Base-by-base conservation (phyloP, 2,329 filamentous ascomycete genomes). In the Ascochyta pisi region DNA sequence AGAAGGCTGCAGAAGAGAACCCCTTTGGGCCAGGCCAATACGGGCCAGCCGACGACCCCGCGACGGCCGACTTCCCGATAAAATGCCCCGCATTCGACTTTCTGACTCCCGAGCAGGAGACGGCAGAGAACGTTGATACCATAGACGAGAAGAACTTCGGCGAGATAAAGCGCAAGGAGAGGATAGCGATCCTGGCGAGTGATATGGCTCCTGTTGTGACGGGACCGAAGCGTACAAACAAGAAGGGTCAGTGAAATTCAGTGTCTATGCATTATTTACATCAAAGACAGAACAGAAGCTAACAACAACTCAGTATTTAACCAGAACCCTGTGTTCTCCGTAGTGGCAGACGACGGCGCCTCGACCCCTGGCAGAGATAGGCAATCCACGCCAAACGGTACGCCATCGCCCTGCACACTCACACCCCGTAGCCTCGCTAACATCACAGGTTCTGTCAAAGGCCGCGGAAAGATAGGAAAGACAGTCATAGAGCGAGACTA, bases 1-100 rank as follows among this genome's bases (percentile, higher is more conserved):
- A 89, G 65, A 91, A 96, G 68, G 92, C 91, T 52, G 94, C 92
- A 40, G 84, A 91, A 43, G 89, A 91, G 65, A 99, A 99, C 69
- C 95, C 95, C 0, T 99, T 97, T 67, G 95, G 95, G 0, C 75
- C 74, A 10, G 81, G 81, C n/a, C 73, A 76, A 54, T 69, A 73
- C 46, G 75, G 70, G 1, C 67, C 62, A 8, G 59, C 68, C 16
- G 73, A 69, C n/a, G 69, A 73, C 64, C 55, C 67, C 9, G 73
- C 64, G 50, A 78, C 77, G 37, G 72, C 77, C 34, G 74, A 78
- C 13, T 70, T 83, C 64, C 83, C 82, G 54, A 71, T 81, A 68
- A 81, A 84, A 60, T 84, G 93, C 4, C 89, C 92, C 3, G 75
- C 82, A 13, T 82, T 96, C 61, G 82, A 85, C 29, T 79, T 83